Conservation (phyloP, 1,284 basidiomycete species). For the Bjerkandera adusta region DNA sequence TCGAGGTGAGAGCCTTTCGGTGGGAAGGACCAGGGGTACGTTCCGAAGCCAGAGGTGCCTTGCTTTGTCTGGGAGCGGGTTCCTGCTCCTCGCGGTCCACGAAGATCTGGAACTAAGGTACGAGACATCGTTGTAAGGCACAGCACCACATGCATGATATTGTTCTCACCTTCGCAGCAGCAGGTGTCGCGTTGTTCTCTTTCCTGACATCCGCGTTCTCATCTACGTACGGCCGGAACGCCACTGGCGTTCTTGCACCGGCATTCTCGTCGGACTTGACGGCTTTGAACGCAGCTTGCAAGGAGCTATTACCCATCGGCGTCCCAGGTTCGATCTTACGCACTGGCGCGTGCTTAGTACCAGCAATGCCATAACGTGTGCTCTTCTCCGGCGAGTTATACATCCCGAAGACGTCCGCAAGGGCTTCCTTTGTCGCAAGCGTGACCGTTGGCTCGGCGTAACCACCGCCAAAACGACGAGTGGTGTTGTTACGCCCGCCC, state of each 20-base stretch:
- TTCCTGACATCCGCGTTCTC: conserved; percentile 3
- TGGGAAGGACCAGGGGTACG: not conserved
- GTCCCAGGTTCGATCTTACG: conserved; percentile 54
- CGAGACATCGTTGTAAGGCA: not conserved
- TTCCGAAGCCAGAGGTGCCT: no score
- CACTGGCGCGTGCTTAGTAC: conserved; percentile 70
- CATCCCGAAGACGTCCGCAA: conserved; percentile 92
- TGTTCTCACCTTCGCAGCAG: not conserved
- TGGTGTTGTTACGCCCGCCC: conserved; percentile 33
- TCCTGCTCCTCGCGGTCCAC: not conserved
- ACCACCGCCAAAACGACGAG: conserved; percentile 18
- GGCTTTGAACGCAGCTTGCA: conserved; percentile 17
- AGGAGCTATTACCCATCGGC: conserved; percentile 26
- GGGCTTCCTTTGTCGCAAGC: conserved; percentile 86
- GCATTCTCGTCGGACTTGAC: conserved; percentile 31
- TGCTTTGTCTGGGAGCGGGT: no score
- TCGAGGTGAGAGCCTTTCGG: not conserved
- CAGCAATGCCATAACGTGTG: conserved; percentile 44
- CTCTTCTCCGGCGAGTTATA: conserved; percentile 88
- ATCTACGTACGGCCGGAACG: conserved; percentile 35
- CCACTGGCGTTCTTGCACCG: conserved; percentile 21
- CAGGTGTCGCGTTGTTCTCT: not conserved
- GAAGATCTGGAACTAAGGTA: conserved; percentile 6
- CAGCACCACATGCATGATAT: not conserved
- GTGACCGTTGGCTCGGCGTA: conserved; percentile 65